Percentiles rank a stretch among this genome's conserved stretches.
Evolutionary conservation across 352 stramenopile genomes (phyloP).

Genomic region (Pythium plurisporium): DNA sequence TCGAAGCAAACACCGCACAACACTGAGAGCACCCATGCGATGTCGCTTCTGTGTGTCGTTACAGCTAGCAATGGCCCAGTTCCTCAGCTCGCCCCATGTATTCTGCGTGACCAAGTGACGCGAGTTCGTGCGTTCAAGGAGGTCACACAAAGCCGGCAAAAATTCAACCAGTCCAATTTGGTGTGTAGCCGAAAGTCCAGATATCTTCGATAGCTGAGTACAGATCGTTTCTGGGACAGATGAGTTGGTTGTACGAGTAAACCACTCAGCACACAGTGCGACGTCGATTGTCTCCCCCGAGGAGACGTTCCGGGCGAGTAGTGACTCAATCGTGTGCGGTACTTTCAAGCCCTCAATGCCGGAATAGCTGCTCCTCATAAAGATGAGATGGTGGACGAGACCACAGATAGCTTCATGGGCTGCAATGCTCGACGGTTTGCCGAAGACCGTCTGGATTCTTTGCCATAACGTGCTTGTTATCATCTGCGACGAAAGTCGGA

Average conservation of each 20-base stretch:
- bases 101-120: not conserved
- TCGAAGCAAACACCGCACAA: not conserved
- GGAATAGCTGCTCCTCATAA: too few species aligned
- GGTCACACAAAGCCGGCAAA: not conserved
- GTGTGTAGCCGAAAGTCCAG: not conserved
- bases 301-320: too few species aligned
- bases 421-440: too few species aligned
- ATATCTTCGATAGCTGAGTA: not conserved
- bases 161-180: not conserved
- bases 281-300: not conserved
- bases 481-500: too few species aligned
- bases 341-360: too few species aligned
- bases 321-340: too few species aligned
- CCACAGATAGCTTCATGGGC: too few species aligned
- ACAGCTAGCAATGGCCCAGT: not conserved
- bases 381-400: too few species aligned
- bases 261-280: slow-evolving; percentile 2
- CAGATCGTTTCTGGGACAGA: not conserved
- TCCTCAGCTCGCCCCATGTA: not conserved
- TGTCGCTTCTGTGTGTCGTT: not conserved
- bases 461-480: too few species aligned
- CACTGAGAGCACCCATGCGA: not conserved
- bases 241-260: not conserved
- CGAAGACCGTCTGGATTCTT: too few species aligned
- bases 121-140: not conserved